Percentiles rank a stretch among this genome's conserved stretches.
phyloP scores from a whole-genome alignment of 495 filamentous ascomycete genomes.

The Aspergillus heteromorphus region DNA sequence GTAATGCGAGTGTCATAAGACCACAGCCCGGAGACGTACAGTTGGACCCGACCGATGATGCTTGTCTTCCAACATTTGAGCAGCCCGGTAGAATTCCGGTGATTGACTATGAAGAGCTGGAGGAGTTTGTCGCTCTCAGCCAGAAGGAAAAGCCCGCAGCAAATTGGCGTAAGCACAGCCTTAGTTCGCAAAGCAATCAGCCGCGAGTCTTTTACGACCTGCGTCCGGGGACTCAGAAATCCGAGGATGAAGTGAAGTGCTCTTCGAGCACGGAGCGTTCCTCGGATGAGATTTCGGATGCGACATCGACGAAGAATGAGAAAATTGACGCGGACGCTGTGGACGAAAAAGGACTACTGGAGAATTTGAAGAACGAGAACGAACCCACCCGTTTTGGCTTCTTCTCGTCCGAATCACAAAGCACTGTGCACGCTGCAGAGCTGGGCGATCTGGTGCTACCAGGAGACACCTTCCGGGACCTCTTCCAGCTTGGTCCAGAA shows the following conservation, averaged over 20 bases:
- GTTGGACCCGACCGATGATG: constrained; percentile 62
- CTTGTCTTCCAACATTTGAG: constrained; percentile 67
- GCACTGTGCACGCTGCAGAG: constrained; percentile 83
- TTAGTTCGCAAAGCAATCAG: constrained; percentile 45
- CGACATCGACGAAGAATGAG: constrained; percentile 16
- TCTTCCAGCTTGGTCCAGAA: constrained; percentile 75
- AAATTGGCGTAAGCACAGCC: constrained; percentile 44
- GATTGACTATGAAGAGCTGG: constrained; percentile 85
- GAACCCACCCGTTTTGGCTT: constrained; percentile 83
- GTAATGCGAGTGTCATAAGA: constrained; percentile 49
- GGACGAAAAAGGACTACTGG: constrained; percentile 29
- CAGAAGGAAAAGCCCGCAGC: constrained; percentile 33
- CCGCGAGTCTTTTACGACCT: constrained; percentile 62
- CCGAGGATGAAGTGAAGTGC: constrained; percentile 28
- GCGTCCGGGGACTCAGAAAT: constrained; percentile 33
- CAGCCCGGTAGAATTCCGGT: constrained; percentile 50
- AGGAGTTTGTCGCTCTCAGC: constrained; percentile 72
- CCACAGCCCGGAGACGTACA: constrained; percentile 41
- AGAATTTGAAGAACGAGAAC: constrained; percentile 36
- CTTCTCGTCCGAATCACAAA: constrained; percentile 89
- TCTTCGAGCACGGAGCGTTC: constrained; percentile 21
- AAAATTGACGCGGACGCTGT: constrained; percentile 21
- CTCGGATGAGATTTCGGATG: constrained; percentile 20
- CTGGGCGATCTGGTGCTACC: constrained; percentile 82
- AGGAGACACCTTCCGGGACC: constrained; percentile 79